Conservation (phyloP, 306 rosid species). For the Acmispon strigosus region DNA sequence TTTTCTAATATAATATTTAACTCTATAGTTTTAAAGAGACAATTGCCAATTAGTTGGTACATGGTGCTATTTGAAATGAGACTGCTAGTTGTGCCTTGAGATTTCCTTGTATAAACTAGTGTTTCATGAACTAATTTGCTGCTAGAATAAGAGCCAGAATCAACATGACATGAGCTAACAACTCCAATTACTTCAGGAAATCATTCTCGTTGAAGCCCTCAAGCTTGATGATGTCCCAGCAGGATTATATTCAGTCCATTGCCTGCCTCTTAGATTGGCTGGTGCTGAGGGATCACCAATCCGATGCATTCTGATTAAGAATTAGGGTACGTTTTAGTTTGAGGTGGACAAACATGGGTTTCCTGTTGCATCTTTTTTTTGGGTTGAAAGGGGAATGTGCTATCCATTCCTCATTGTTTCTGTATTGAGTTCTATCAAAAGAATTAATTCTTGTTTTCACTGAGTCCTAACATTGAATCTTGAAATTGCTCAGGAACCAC, state of each 20-base stretch:
- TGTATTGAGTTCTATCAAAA: background rate
- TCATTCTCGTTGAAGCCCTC: constrained; percentile 81
- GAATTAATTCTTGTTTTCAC: background rate
- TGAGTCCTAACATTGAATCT: background rate
- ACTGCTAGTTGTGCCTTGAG: background rate
- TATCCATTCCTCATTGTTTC: background rate
- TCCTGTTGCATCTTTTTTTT: background rate
- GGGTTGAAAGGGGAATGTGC: constrained; percentile 3
- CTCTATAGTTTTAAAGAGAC: constrained; percentile 1
- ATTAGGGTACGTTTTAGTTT: constrained; percentile 5
- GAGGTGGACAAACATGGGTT: background rate
- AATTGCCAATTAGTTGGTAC: background rate
- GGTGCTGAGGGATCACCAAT: constrained; percentile 96
- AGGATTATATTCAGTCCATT: constrained; percentile 68
- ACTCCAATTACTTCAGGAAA: constrained; percentile 48
- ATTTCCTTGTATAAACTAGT: constrained; percentile 3
- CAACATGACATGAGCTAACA: constrained; percentile 12
- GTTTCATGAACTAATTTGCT: background rate
- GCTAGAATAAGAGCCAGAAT: background rate
- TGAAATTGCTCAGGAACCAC: constrained; percentile 22
- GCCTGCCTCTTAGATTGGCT: constrained; percentile 79
- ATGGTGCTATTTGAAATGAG: background rate
- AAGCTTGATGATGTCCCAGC: constrained; percentile 68
- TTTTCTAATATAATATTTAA: background rate
- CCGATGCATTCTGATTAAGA: constrained; percentile 78